Base-by-base conservation (phyloP, 495 filamentous ascomycete genomes). In the Parmelia sp. region DNA sequence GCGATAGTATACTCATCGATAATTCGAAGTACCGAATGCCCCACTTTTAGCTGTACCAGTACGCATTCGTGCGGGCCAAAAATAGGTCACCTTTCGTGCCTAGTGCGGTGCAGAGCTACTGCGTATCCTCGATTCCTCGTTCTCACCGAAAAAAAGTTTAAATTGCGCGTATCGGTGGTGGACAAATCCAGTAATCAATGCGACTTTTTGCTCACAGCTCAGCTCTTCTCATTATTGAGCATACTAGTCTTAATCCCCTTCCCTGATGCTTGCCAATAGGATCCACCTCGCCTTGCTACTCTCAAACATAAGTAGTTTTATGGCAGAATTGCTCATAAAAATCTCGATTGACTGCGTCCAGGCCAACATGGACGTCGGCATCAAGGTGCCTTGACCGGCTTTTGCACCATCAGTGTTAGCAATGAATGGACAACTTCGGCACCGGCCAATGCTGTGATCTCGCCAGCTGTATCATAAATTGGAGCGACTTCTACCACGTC, bases 401-500 rank as follows among this genome's bases (percentile, higher is more conserved):
- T 70, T 23, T 77, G 65, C 33, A 78, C 78, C 77, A 80, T 77
- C 27, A 79, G 57, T 0, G 61, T 66, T 40, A 80, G 39, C 33
- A 79, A 61, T 27, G 74, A 77, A 63, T 77, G 77, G 4, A 71
- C 78, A 31, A 83, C 70, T 67, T 82, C 78, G n/a, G 79, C 80
- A 11, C 76, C 81, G 5, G 79, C 79, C 55, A 81, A 47, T 12
- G 76, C 76, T 0, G 80, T 83, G 35, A 71, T 72, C 68, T 82
- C 81, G 0, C 70, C 77, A 0, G 49, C 62, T n/a, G 73, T 73
- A 70, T 83, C 81, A 65, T 82, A 84, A n/a, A 76, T 75, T 5
- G 80, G 81, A 27, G 76, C 72, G 6, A 84, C 80, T 64, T 84
- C 80, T 4, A 84, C 81, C 29, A 82, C 75, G 72, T 84, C 81